A percentile compares a stretch with the other conserved stretches of the same genome.
Evolutionary conservation across 83 land plant genomes (phyloP).

Genomic region (Picea abies): DNA sequence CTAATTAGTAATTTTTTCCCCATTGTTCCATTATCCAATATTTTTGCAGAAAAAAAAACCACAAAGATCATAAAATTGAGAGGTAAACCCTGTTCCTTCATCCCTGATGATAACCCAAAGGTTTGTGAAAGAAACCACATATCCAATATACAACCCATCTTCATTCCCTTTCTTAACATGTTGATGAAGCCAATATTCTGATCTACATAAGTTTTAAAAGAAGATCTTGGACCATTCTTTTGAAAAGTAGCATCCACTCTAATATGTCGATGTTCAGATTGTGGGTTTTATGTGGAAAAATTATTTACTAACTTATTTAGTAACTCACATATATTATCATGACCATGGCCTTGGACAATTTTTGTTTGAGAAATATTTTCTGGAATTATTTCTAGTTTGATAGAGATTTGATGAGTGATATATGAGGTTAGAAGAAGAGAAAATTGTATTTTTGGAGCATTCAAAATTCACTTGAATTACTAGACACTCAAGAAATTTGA

Average conservation of each 20-base stretch:
- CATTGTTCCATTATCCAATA: no score
- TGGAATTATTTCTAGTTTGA: constrained; percentile 25
- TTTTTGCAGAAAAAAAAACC: constrained; percentile 41
- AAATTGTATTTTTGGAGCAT: constrained; percentile 14
- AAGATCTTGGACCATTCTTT: background rate
- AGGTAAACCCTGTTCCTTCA: constrained; percentile 45
- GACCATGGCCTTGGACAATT: background rate
- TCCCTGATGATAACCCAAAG: constrained; percentile 48
- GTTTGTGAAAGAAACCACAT: no score
- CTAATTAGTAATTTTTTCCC: no score
- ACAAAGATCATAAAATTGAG: constrained; percentile 60
- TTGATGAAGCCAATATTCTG: no score
- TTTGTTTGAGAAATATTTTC: background rate
- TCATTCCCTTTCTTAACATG: no score
- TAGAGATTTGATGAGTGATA: background rate
- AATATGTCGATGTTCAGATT: background rate
- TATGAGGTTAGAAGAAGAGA: constrained; percentile 15
- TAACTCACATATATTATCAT: background rate
- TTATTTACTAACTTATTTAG: no score
- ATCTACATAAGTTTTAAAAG: background rate
- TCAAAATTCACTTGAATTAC: constrained; percentile 27
- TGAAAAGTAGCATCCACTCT: background rate
- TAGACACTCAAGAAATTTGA: constrained; percentile 55
- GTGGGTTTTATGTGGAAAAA: background rate
- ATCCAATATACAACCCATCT: no score